Conservation (phyloP, 1,284 basidiomycete species). For the Naganishia cerealis region DNA sequence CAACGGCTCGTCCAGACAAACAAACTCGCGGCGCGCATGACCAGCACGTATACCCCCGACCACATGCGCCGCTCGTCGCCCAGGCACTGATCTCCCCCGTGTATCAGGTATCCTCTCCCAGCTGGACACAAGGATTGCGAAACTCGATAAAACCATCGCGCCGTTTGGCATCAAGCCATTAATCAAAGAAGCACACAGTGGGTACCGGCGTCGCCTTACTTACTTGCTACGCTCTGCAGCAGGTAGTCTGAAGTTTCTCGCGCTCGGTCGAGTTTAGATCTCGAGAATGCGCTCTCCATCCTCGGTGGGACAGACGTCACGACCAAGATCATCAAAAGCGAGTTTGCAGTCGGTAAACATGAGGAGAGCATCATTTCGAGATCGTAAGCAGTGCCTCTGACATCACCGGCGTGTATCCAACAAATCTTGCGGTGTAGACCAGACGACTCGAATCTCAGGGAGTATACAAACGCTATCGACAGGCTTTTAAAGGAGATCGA, state of each 20-base stretch:
- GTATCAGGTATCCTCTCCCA: constrained; percentile 48
- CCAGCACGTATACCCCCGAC: constrained; percentile 39
- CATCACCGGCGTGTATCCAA: neutral
- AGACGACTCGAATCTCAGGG: constrained; percentile 37
- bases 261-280: constrained; percentile 36
- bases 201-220: neutral
- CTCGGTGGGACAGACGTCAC: constrained; percentile 31
- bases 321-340: constrained; percentile 33
- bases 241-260: neutral
- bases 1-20: constrained; percentile 54
- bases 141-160: constrained; percentile 52
- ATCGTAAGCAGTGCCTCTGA: constrained; percentile 12
- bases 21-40: constrained; percentile 52
- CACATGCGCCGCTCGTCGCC: neutral
- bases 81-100: neutral
- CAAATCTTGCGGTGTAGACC: constrained; percentile 13
- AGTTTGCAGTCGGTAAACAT: constrained; percentile 29
- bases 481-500: constrained; percentile 49
- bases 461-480: constrained; percentile 49
- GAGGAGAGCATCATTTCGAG: constrained; percentile 34
- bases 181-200: constrained; percentile 39
- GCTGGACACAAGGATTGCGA: constrained; percentile 49
- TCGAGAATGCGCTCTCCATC: constrained; percentile 40
- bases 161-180: constrained; percentile 50
- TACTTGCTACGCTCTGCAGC: neutral